phyloP scores from a whole-genome alignment of 192 early-diverging fungal genomes.

The Diversispora epigaea region DNA sequence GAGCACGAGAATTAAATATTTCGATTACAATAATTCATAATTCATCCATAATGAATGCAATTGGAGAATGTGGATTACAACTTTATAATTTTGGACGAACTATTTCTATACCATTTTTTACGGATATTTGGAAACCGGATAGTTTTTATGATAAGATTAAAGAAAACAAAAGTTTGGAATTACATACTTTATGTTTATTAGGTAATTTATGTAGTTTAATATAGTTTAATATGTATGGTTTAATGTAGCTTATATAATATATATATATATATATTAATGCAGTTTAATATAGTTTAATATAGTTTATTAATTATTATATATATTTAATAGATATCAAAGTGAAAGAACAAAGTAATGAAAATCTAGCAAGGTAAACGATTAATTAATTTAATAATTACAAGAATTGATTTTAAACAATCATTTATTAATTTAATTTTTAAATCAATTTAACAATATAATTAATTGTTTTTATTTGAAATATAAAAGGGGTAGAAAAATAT shows the following conservation, averaged over 20 bases:
- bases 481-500: slow-evolving; percentile 77
- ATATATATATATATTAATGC: too few species aligned
- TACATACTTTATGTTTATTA: slow-evolving; percentile 94
- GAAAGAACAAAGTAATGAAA: slow-evolving; percentile 94
- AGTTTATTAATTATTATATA: slow-evolving; percentile 5
- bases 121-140: slow-evolving; percentile 94
- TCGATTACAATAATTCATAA: slow-evolving; percentile 94
- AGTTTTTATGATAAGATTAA: slow-evolving; percentile 94
- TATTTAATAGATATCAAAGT: slow-evolving; percentile 87
- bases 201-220: slow-evolving; percentile 43
- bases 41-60: slow-evolving; percentile 99
- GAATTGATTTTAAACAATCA: background rate
- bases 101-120: slow-evolving; percentile 98
- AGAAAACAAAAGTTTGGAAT: slow-evolving; percentile 75
- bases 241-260: background rate
- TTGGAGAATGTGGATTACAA: slow-evolving; percentile 93
- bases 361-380: slow-evolving; percentile 73
- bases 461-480: slow-evolving; percentile 6
- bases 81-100: slow-evolving; percentile 98
- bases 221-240: background rate
- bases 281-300: too few species aligned
- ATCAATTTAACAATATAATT: background rate
- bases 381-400: slow-evolving; percentile 16
- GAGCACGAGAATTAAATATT: slow-evolving; percentile 84
- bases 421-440: background rate